A percentile compares a stretch with the other conserved stretches of the same genome.
Conservation (phyloP, 2,329 filamentous ascomycete species). For the Dactylonectria estremocensis region DNA sequence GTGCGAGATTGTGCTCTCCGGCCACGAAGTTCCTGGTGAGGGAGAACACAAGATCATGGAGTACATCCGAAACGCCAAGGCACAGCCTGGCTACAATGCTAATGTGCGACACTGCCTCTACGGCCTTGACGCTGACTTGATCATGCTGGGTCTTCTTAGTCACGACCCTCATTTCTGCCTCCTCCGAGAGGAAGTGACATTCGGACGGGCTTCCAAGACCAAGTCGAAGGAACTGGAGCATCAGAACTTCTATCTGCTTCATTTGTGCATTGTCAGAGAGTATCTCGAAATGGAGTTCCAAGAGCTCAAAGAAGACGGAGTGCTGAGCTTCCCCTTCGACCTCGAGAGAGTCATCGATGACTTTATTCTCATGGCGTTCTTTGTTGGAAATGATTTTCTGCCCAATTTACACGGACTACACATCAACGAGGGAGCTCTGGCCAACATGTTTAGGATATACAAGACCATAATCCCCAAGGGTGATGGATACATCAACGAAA, state of each 20-base stretch:
- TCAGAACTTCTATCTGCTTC: constrained; percentile 98
- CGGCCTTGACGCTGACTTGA: constrained; percentile 95
- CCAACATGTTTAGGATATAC: constrained; percentile 98
- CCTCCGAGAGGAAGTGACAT: constrained; percentile 96
- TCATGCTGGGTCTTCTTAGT: constrained; percentile 97
- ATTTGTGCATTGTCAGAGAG: constrained; percentile 97
- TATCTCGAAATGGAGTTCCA: constrained; percentile 98
- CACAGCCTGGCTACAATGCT: constrained; percentile 91
- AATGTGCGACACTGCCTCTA: constrained; percentile 98
- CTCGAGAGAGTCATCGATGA: constrained; percentile 98
- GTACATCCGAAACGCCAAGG: constrained; percentile 97
- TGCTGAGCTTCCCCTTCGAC: constrained; percentile 85
- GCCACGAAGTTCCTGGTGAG: constrained; percentile 97
- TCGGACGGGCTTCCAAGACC: constrained; percentile 87
- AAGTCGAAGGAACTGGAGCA: constrained; percentile 98
- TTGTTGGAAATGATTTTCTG: constrained; percentile 99
- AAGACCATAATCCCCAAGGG: constrained; percentile 89
- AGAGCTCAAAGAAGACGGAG: constrained; percentile 83
- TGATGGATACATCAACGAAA: constrained; percentile 96
- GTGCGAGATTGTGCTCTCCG: constrained; percentile 95
- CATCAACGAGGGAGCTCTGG: constrained; percentile 97
- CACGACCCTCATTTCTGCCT: constrained; percentile 99
- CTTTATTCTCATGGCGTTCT: constrained; percentile 99
- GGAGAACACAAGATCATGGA: constrained; percentile 99
- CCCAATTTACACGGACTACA: constrained; percentile 96